Conservation (phyloP, 108 stramenopile species). For the Aurantiochytrium sp. region DNA sequence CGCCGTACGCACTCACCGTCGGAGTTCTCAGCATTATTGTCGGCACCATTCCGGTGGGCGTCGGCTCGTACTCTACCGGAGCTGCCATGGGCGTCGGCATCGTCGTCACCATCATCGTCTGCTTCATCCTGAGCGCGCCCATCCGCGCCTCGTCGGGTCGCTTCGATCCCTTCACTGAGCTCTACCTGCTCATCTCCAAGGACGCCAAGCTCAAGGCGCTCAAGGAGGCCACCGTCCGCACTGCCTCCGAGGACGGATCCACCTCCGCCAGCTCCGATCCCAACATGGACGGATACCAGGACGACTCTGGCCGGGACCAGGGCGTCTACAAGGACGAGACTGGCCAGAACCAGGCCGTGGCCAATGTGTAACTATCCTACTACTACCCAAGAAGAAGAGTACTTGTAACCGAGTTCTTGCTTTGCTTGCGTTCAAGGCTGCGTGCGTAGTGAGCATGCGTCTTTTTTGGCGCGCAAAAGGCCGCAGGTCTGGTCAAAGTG, state of each 20-base stretch:
- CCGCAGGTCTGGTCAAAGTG: no score
- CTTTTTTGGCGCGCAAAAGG: no score
- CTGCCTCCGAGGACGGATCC: background rate
- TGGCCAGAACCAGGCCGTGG: no score
- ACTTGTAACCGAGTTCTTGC: no score
- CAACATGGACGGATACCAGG: no score
- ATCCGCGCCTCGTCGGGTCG: background rate
- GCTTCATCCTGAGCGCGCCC: background rate
- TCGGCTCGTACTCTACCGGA: constrained; percentile 26
- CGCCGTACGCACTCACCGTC: constrained; percentile 59
- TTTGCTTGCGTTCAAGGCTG: no score
- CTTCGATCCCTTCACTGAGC: background rate
- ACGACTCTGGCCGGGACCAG: no score
- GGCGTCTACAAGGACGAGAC: no score
- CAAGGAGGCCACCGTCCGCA: background rate
- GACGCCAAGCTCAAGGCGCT: background rate
- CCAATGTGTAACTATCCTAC: no score
- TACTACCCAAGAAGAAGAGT: no score
- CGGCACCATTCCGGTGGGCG: constrained; percentile 50
- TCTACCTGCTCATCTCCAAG: constrained; percentile 20
- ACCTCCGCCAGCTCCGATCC: background rate
- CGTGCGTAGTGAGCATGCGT: no score
- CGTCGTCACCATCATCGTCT: constrained; percentile 33
- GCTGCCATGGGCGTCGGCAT: constrained; percentile 43
- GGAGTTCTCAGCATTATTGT: constrained; percentile 44